phyloP scores from a whole-genome alignment of 2,329 filamentous ascomycete genomes.

The Amauroascus verrucosus region DNA sequence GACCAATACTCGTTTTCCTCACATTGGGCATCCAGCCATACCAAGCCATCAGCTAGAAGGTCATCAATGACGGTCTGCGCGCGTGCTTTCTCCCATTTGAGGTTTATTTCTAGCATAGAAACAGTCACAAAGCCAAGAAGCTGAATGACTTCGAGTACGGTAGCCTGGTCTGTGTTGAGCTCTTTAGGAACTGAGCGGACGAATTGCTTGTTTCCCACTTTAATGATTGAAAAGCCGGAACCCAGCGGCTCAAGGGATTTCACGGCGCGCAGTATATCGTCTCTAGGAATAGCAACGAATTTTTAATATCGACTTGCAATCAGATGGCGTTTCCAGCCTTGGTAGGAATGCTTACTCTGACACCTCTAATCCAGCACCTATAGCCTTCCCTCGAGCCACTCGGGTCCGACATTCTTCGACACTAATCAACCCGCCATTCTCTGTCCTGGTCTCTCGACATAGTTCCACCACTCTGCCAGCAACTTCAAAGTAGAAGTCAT shows the following conservation, averaged over 20 bases:
- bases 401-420: conserved; percentile 68
- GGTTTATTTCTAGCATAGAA: conserved; percentile 76
- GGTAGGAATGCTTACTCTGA: conserved; percentile 50
- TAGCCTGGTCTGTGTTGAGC: conserved; percentile 86
- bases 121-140: conserved; percentile 82
- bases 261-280: conserved; percentile 84
- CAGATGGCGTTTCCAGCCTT: no score
- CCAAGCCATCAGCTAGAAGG: conserved; percentile 72
- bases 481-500: conserved; percentile 97
- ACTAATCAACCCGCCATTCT: conserved; percentile 87
- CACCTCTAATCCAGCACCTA: conserved; percentile 65
- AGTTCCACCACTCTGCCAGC: conserved; percentile 93
- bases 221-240: conserved; percentile 74
- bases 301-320: neutral
- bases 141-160: conserved; percentile 82
- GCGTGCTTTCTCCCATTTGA: conserved; percentile 73
- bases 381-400: conserved; percentile 60
- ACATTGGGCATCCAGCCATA: conserved; percentile 86
- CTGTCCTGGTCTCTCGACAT: conserved; percentile 70
- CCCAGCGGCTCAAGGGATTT: conserved; percentile 78
- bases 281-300: conserved; percentile 39
- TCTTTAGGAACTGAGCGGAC: conserved; percentile 91
- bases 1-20: conserved; percentile 88
- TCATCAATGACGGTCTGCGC: conserved; percentile 88
- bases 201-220: conserved; percentile 73